These are phyloP conservation scores for Leccinum ochraceum DNA, from an alignment of 768 basidiomycete species.

Conservation along the genomic window DNA sequence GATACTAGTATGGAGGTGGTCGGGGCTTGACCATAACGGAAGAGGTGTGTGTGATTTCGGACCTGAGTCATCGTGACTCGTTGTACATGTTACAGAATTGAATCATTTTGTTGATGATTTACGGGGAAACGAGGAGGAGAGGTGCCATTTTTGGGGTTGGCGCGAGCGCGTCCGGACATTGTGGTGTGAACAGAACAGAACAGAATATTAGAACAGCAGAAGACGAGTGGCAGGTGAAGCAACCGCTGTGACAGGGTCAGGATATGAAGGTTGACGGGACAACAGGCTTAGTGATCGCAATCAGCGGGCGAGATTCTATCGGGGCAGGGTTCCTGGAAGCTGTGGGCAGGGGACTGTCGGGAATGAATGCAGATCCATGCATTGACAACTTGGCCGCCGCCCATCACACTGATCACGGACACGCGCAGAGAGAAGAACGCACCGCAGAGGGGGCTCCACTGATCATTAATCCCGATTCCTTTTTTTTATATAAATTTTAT, in stretches of 20 bases:
- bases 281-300: conserved; percentile 23
- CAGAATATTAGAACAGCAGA: conserved; percentile 26
- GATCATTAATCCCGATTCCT: background rate
- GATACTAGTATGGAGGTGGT: conserved; percentile 26
- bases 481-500: background rate
- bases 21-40: conserved; percentile 21
- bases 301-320: conserved; percentile 27
- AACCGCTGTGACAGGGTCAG: conserved; percentile 19
- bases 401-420: conserved; percentile 10
- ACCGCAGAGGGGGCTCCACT: background rate
- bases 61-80: conserved; percentile 28
- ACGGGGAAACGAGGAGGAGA: conserved; percentile 32
- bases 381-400: background rate
- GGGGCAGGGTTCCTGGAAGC: conserved; percentile 32
- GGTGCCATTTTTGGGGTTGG: conserved; percentile 29
- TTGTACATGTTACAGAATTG: conserved; percentile 21
- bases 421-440: background rate
- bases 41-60: conserved; percentile 14
- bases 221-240: conserved; percentile 10
- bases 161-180: conserved; percentile 37
- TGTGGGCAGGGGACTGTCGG: conserved; percentile 26
- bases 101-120: conserved; percentile 18
- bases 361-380: conserved; percentile 38
- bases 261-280: conserved; percentile 15
- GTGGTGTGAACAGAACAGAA: conserved; percentile 42